These are phyloP conservation scores for Carex pumila DNA, from an alignment of 176 grass and related monocot species.

Conservation along the genomic window DNA sequence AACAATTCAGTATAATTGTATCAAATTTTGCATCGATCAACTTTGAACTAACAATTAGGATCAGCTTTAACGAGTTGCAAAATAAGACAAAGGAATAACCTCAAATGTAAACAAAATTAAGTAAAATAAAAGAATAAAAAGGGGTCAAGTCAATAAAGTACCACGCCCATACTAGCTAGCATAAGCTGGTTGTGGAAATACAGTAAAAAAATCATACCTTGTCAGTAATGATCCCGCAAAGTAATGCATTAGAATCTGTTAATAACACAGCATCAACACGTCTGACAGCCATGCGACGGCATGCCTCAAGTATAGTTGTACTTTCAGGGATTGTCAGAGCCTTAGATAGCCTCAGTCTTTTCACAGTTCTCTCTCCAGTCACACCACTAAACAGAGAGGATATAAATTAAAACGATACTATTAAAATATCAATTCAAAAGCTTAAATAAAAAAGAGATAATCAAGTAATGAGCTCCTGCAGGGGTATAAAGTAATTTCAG, in stretches of 20 bases:
- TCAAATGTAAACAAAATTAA: not conserved
- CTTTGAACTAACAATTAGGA: not conserved
- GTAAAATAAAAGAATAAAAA: not conserved
- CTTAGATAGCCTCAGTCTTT: conserved; percentile 83
- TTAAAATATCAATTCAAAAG: not conserved
- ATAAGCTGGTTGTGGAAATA: not conserved
- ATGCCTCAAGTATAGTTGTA: conserved; percentile 64
- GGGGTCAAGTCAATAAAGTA: not conserved
- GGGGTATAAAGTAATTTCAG: not conserved
- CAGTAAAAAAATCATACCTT: conserved; percentile 40
- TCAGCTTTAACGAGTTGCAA: not conserved
- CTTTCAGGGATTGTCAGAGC: conserved; percentile 90
- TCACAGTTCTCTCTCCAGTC: conserved; percentile 77
- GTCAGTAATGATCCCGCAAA: conserved; percentile 93
- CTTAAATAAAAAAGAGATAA: not conserved
- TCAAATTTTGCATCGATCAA: not conserved
- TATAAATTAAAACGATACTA: not conserved
- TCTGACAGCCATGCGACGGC: conserved; percentile 70
- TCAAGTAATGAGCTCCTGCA: not conserved
- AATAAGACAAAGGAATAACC: not conserved
- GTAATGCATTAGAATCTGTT: conserved; percentile 85
- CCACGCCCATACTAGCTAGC: not conserved
- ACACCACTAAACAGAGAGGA: conserved; percentile 23
- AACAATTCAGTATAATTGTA: not conserved
- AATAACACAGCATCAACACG: conserved; percentile 80